Conservation (phyloP, 2,329 filamentous ascomycete genomes). For the Trichoderma sp. region DNA sequence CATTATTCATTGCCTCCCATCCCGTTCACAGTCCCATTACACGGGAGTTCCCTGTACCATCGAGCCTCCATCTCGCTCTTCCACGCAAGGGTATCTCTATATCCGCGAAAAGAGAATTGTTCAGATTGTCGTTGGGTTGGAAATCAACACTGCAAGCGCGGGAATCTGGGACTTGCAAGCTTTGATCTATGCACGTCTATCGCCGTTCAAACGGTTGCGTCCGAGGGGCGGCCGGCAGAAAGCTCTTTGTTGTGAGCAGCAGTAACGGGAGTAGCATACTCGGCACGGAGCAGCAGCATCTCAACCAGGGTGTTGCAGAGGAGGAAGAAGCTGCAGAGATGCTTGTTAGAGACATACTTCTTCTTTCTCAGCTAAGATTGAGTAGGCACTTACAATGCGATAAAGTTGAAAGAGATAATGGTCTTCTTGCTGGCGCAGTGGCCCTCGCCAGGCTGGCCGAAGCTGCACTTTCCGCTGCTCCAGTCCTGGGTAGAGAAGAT, state of each 20-base stretch:
- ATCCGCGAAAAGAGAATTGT: neutral
- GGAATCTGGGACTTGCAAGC: neutral
- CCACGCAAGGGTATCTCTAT: slow-evolving; percentile 5
- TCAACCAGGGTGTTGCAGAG: slow-evolving; percentile 31
- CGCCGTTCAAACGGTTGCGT: slow-evolving; percentile 1
- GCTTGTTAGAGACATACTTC: neutral
- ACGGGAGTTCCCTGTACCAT: neutral
- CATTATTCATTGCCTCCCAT: neutral
- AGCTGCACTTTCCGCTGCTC: slow-evolving; percentile 29
- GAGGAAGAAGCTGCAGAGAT: slow-evolving; percentile 30
- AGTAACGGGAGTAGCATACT: slow-evolving; percentile 8
- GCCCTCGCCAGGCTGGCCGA: slow-evolving; percentile 7
- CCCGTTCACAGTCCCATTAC: slow-evolving; percentile 10
- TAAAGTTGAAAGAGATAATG: slow-evolving; percentile 34
- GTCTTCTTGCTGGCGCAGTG: slow-evolving; percentile 33
- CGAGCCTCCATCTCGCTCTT: neutral
- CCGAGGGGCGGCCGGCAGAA: slow-evolving; percentile 13
- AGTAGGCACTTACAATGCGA: slow-evolving; percentile 33
- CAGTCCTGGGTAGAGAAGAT: slow-evolving; percentile 36
- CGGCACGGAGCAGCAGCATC: slow-evolving; percentile 21
- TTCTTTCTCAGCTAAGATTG: no score
- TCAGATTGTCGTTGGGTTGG: slow-evolving; percentile 6
- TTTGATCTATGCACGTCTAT: neutral
- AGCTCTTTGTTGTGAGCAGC: slow-evolving; percentile 16
- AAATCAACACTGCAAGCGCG: slow-evolving; percentile 1